Evolutionary conservation across 2,329 filamentous ascomycete genomes (phyloP), one percentile per base, ranked within the genome.

Genomic region (Botryotinia narcissicola): DNA sequence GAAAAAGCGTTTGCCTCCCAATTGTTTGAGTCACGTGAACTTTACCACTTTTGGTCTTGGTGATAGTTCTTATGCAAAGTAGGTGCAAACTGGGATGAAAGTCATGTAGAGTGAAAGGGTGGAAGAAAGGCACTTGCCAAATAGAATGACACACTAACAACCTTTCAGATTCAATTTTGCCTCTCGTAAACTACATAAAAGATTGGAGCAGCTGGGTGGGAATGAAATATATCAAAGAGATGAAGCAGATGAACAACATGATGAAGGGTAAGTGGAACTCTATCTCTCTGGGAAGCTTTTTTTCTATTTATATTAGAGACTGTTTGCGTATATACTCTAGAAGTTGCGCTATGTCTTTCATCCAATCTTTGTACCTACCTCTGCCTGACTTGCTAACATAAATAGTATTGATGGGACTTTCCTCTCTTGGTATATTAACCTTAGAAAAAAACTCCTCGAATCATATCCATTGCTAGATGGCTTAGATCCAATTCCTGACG

Each of bases 21-120:
- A 87, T 25, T 95, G 91, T 78, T 84, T 99, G 57, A 81, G 85
- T 54, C 86, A 87, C 48, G 84, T 97, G 75, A 87, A 85, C 1
- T 98, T 97, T 82, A 91, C 93, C 4, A 92, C 91, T 0, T 97
- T 98, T 85, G 96, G 96, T 0, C 87, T 98, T 1, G 96, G 96
- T 0, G 96, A 99, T 82, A 97, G 93, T 80, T 97, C 95, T 1
- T 99, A 99, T 85, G 87, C 92, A 73, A 95, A 97, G 91, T 96
- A 85, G 76, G 87, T 73, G 37, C 51, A 63, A 48, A 51, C 6
- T 37, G 44, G 42, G 14, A 46, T 4, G 29, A 7, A 32, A 35
- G 6, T 48, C 12, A 48, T 25, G 42, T 18, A 46, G 10, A 51
- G 1, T 2, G n/a, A 16, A 67, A 5, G 46, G 10, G 44, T 12